Base-by-base conservation (phyloP, 305 asterid species). In the Solanum hybrid region DNA sequence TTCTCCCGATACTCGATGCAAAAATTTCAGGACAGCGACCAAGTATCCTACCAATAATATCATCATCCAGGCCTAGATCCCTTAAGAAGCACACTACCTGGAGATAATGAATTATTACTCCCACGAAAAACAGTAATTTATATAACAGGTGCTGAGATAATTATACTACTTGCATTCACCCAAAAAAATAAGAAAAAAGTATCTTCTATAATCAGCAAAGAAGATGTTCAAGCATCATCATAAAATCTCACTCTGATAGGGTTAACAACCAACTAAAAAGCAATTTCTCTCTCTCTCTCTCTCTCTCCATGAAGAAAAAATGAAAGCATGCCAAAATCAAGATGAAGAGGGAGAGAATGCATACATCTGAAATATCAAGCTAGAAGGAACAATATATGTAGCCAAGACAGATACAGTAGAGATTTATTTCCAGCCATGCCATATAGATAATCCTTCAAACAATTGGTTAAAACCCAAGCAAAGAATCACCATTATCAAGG, bases 1-100 rank as follows among this genome's bases (percentile, higher is more conserved):
- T 96, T 89, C 89, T 91, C 86, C 94, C 97, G 39, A 95, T 91
- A 94, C 91, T 95, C 22, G 97, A 89, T 34, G 95, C 96, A 81
- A 96, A 95, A 57, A 97, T 93, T 92, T 97, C 99, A 57, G 99
- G 99, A 89, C 99, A 95, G 31, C 99, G 98, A 88, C 89, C 89
- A 82, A 97, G 92, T 71, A 95, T 95, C 90, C 92, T 90, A 84
- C 95, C 93, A 90, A 96, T 92, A 64, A 92, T 93, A 90, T 92
- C 98, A 81, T 95, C 96, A 64, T 95, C 94, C 91, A 97, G 93
- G 36, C 95, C 99, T 57, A 95, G 91, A 86, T 93, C 95, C 94
- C 94, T 93, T 92, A 97, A 93, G 95, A 96, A 95, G 90, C 92
- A 89, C 80, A 95, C 92, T 89, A 96, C 96, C 98, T 97, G 94